phyloP scores from a whole-genome alignment of 2,329 filamentous ascomycete genomes.

The Shiraia sp. region DNA sequence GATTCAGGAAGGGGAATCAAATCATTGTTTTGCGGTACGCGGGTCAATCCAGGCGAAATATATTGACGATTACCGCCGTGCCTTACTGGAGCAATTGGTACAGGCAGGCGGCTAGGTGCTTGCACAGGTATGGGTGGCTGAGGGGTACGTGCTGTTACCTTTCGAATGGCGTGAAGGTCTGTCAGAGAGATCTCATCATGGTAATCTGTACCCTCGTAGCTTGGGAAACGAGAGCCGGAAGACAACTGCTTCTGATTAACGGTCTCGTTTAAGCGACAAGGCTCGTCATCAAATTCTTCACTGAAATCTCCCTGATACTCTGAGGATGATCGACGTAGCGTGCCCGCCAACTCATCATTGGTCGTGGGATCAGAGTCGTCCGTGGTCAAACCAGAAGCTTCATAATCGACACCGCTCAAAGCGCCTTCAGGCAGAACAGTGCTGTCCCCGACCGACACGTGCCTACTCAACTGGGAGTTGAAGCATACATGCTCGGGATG shows the following conservation, averaged over 20 bases:
- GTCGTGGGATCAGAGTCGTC: too few species aligned
- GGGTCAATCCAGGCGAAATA: neutral
- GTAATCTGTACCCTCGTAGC: constrained; percentile 31
- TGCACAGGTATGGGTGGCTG: constrained; percentile 3
- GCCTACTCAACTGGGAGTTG: constrained; percentile 17
- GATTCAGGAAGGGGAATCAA: too few species aligned
- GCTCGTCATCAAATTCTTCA: too few species aligned
- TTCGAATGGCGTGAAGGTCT: constrained; percentile 12
- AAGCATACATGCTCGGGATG: constrained; percentile 8
- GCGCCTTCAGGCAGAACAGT: constrained; percentile 20
- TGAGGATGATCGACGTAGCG: too few species aligned
- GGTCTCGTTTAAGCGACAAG: neutral
- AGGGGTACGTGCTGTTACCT: neutral
- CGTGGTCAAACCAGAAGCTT: too few species aligned
- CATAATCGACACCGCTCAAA: too few species aligned
- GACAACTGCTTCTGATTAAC: constrained; percentile 2
- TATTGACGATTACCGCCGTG: constrained; percentile 14
- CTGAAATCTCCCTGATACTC: too few species aligned
- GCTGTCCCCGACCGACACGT: constrained; percentile 16
- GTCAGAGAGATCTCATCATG: constrained; percentile 21
- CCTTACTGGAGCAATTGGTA: constrained; percentile 18
- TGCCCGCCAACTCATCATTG: too few species aligned
- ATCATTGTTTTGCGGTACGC: too few species aligned
- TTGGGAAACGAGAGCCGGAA: constrained; percentile 17
- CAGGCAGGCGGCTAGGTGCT: constrained; percentile 19